Base-by-base conservation (phyloP, 768 basidiomycete species). In the Sporobolomyces pararoseus region DNA sequence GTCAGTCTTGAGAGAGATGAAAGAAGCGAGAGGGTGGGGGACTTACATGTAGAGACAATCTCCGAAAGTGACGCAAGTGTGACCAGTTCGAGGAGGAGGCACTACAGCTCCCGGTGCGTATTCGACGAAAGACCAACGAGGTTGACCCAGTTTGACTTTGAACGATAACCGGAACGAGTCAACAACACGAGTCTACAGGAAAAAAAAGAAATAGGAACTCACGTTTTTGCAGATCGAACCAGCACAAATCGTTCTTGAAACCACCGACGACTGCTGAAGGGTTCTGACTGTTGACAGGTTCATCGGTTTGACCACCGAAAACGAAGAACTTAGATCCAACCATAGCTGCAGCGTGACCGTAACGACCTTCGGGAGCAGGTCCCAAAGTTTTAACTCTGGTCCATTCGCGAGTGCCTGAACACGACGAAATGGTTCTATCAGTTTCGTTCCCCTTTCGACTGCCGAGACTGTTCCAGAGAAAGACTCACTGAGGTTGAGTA, bases 321-420 rank as follows among this genome's bases (percentile, higher is more conserved):
- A 98, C 85, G 78, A 90, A 90, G 81, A 99, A 96, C 79, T 86
- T 89, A 72, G 89, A 90, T 49, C 88, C 90, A 51, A 85, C 84
- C 89, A 99, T 94, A 14, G 90, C 87, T 17, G 93, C 94, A 1
- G 94, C 89, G 80, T 99, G 96, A 0, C 96, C 96, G 77, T 99
- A 98, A 61, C 96, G 85, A 16, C 96, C 96, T 10, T 84, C 84
- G 1, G 96, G 96, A 0, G 87, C 84, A 4, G 87, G 83, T 0
- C 91, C 89, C 58, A 86, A 82, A 12, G 91, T 88, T 3, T 86
- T 82, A 23, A 96, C 89, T 50, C 87, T 85, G 42, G 91, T 96
- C 96, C 96, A 99, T 78, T 98, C 96, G 72, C 89, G 86, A 4
- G 92, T 89, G 65, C 89, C 93, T 97, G 75, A n/a, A 35, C 27